Percentiles rank a stretch among this genome's conserved stretches.
These are phyloP conservation scores for Thielaviopsis populi DNA, from an alignment of 2,329 filamentous ascomycete species.

Conservation along the genomic window DNA sequence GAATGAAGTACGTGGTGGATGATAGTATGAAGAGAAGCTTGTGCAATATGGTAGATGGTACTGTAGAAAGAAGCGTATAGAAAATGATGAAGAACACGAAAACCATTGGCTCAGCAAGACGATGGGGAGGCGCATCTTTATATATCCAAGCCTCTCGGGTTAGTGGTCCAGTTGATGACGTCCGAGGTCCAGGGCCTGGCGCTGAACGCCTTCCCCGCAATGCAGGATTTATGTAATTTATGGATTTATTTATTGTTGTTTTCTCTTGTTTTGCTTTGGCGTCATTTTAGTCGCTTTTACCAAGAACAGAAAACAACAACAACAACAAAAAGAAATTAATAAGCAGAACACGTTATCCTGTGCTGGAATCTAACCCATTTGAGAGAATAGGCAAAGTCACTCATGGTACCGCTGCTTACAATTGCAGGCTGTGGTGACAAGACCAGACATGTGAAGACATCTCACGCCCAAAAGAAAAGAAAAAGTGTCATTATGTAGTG, in stretches of 20 bases:
- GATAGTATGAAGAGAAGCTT: no score
- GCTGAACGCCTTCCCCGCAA: background rate
- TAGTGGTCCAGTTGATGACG: background rate
- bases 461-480: background rate
- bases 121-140: background rate
- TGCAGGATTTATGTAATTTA: background rate
- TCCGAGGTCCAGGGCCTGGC: background rate
- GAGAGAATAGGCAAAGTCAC: background rate
- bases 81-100: background rate
- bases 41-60: no score
- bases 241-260: background rate
- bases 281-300: background rate
- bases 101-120: background rate
- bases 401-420: background rate
- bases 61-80: background rate
- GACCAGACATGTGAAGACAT: background rate
- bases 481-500: no score
- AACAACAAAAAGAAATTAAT: background rate
- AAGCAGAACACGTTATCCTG: background rate
- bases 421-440: background rate
- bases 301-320: background rate
- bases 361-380: background rate
- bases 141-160: constrained; percentile 2
- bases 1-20: background rate
- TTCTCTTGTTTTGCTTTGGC: background rate